Evolutionary conservation across 768 basidiomycete species (phyloP).

Genomic region (Crucibulum laeve): DNA sequence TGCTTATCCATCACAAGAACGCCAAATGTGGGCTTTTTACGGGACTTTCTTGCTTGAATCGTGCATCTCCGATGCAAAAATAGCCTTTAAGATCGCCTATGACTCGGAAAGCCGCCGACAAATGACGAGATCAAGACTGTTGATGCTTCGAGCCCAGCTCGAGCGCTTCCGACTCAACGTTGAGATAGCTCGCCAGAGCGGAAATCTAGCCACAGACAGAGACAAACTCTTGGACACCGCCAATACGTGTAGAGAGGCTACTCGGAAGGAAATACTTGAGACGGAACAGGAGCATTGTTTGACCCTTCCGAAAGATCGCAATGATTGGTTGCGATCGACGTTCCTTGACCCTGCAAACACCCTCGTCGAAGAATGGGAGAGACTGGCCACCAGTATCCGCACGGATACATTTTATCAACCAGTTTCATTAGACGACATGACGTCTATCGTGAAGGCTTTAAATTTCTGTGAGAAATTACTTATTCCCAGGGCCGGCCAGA

Average conservation of each 20-base stretch:
- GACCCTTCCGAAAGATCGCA: conserved; percentile 18
- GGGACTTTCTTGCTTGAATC: conserved; percentile 39
- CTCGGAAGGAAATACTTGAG: conserved; percentile 6
- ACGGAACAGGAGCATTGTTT: conserved; percentile 13
- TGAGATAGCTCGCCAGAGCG: conserved; percentile 23
- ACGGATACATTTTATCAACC: conserved; percentile 3
- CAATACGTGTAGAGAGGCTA: conserved; percentile 3
- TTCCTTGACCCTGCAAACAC: conserved; percentile 29
- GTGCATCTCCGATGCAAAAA: conserved; percentile 40
- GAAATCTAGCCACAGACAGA: conserved; percentile 17
- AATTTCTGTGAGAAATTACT: neutral
- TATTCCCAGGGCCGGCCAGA: neutral
- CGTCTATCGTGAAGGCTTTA: conserved; percentile 3
- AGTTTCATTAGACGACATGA: conserved; percentile 4
- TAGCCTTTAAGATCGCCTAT: conserved; percentile 41
- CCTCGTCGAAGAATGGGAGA: conserved; percentile 44
- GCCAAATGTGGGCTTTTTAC: conserved; percentile 42
- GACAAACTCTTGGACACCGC: conserved; percentile 17
- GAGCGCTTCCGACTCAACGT: conserved; percentile 49
- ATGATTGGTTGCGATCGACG: conserved; percentile 38
- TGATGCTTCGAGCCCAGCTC: conserved; percentile 39
- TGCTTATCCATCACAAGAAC: conserved; percentile 21
- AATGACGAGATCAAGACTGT: conserved; percentile 37
- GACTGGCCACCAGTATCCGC: conserved; percentile 31
- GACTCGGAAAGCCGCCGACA: conserved; percentile 51